A percentile compares a stretch with the other conserved stretches of the same genome.
These are phyloP conservation scores for Pseudisothecium myosuroides DNA, from an alignment of 225 moss, liverwort and hornwort genomes.

Conservation along the genomic window DNA sequence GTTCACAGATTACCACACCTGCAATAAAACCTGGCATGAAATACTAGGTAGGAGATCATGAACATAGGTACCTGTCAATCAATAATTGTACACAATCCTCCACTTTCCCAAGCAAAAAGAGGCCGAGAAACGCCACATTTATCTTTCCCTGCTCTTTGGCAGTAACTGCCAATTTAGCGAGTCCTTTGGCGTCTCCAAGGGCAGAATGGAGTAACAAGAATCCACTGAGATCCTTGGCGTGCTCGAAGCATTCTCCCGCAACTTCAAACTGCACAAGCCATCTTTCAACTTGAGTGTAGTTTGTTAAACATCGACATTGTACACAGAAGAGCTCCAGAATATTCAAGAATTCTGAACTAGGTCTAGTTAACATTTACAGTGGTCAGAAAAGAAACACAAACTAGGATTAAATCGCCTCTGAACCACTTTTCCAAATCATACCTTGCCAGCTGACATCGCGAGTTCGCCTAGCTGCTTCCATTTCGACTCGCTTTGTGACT, in stretches of 20 bases:
- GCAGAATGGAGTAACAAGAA: constrained; percentile 82
- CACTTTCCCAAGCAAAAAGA: constrained; percentile 76
- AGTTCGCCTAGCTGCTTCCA: constrained; percentile 96
- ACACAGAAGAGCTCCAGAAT: not conserved
- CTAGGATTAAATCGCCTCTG: not conserved
- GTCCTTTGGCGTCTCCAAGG: constrained; percentile 68
- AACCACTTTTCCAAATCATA: not conserved
- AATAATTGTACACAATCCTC: constrained; percentile 87
- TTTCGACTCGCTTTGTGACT: constrained; percentile 93
- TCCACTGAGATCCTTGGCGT: constrained; percentile 91
- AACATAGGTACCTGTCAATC: constrained; percentile 63
- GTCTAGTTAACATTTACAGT: not conserved
- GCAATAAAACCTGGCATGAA: not conserved
- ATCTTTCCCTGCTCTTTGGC: constrained; percentile 91
- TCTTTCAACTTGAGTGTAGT: not conserved
- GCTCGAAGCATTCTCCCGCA: constrained; percentile 80
- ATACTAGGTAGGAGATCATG: not conserved
- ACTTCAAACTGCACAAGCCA: constrained; percentile 61
- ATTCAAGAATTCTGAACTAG: not conserved
- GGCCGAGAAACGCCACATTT: constrained; percentile 86
- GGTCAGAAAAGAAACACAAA: not conserved
- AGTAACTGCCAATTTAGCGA: constrained; percentile 55
- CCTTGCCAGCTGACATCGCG: constrained; percentile 93
- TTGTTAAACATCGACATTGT: not conserved
- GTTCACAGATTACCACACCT: not conserved